Conservation (phyloP, 495 filamentous ascomycete species). For the Hyaloscypha bicolor region DNA sequence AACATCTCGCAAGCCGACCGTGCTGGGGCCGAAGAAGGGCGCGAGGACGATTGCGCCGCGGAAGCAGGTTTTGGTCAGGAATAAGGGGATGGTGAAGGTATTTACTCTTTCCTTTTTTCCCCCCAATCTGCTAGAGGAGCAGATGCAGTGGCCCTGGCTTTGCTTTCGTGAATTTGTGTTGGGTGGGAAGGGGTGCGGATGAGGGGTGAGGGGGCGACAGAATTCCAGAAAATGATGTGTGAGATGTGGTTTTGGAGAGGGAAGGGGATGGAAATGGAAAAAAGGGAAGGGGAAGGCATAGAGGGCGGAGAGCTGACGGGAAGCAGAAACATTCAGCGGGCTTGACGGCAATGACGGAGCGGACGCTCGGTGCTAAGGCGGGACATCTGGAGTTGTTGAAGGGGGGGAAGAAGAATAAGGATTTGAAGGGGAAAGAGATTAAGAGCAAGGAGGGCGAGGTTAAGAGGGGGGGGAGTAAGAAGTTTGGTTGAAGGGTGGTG, state of each 20-base stretch:
- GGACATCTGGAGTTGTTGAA: slow-evolving; percentile 73
- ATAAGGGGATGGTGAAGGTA: slow-evolving; percentile 66
- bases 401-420: slow-evolving; percentile 63
- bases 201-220: too few species aligned
- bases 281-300: slow-evolving; percentile 57
- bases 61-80: slow-evolving; percentile 60
- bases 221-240: too few species aligned
- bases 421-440: slow-evolving; percentile 37
- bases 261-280: too few species aligned
- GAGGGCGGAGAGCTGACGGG: background rate
- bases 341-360: slow-evolving; percentile 65
- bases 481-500: slow-evolving; percentile 31
- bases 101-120: slow-evolving; percentile 21
- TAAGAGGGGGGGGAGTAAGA: slow-evolving; percentile 35
- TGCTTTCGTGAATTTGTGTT: too few species aligned
- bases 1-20: slow-evolving; percentile 1
- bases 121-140: background rate
- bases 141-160: too few species aligned
- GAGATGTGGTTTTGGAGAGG: too few species aligned
- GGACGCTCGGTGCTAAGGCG: slow-evolving; percentile 65
- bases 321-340: slow-evolving; percentile 66
- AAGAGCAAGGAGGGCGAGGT: slow-evolving; percentile 27
- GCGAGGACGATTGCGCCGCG: slow-evolving; percentile 67
- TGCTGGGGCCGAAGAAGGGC: slow-evolving; percentile 53
- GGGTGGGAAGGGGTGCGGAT: too few species aligned